Base-by-base conservation (phyloP, 2,329 filamentous ascomycete species). In the Penicillium freii region DNA sequence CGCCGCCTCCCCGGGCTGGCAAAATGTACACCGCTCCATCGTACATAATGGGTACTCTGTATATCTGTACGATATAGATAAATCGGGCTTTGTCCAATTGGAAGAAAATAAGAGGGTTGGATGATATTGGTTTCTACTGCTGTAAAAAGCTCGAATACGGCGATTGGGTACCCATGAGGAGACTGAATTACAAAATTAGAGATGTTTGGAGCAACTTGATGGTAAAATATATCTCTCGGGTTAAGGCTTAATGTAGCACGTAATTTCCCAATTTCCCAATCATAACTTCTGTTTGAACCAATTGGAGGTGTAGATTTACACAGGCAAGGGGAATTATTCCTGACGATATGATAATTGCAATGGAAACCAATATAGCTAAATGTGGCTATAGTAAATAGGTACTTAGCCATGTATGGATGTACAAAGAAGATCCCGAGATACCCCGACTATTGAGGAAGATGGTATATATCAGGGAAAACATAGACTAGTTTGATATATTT, bases 1-100 rank as follows among this genome's bases (percentile, higher is more conserved):
- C 54, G 45, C 44, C 45, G 39, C 53, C 44, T 54, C 51, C 31
- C 44, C 36, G 13, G 21, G 33, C 17, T 27, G 54, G 54, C 54
- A 57, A 38, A 57, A 57, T 42, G 21, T 40, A 53, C 54, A 57
- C 54, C 54, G 54, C 54, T 42, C 45, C 23, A 17, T 21, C 19
- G 17, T 45, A 10, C 4, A 27, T 25, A 40, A 17, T 23, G 7
- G 23, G 23, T n/a, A n/a, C 19, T n/a, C n/a, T n/a, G n/a, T n/a
- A n/a, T n/a, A 17, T 33, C 5, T 43, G 27, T 10, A 43, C 8
- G 19, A 6, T 10, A 9, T 51, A 23, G 19, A 25, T 21, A 21
- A 51, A 9, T 44, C 7, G 11, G 15, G 17, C 15, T 34, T 27
- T 15, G 10, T 44, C 34, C 11, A n/a, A 25, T 44, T 52, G 39